phyloP scores from a whole-genome alignment of 768 basidiomycete genomes.

The Inosperma sp. region DNA sequence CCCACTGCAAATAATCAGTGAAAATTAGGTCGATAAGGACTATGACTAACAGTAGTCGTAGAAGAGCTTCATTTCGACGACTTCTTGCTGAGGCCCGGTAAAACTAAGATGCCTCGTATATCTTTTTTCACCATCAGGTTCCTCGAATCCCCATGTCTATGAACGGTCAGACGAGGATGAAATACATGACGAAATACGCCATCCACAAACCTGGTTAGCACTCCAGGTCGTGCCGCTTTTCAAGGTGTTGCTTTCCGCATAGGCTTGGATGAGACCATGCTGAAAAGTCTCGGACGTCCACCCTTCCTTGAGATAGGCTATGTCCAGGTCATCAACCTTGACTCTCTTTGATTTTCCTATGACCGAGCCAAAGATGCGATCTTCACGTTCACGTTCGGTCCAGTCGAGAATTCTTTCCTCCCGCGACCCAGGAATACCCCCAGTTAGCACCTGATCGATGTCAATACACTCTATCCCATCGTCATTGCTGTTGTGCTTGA shows the following conservation, averaged over 20 bases:
- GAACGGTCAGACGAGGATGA: background rate
- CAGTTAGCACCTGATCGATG: conserved; percentile 59
- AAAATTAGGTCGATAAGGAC: background rate
- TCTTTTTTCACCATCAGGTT: conserved; percentile 52
- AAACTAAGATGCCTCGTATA: conserved; percentile 61
- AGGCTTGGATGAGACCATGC: conserved; percentile 41
- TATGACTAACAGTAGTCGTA: conserved; percentile 62
- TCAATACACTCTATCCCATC: conserved; percentile 59
- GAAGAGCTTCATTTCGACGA: conserved; percentile 51
- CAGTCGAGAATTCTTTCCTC: conserved; percentile 59
- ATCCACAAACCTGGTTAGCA: conserved; percentile 51
- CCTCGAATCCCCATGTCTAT: conserved; percentile 64
- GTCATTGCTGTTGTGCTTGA: conserved; percentile 65
- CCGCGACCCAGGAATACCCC: conserved; percentile 52
- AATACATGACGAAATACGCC: background rate
- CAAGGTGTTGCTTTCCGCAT: conserved; percentile 52
- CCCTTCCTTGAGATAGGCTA: conserved; percentile 38
- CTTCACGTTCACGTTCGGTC: conserved; percentile 47
- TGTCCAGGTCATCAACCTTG: conserved; percentile 42
- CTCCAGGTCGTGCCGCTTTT: conserved; percentile 59
- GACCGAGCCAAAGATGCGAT: conserved; percentile 59
- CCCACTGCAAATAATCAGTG: background rate
- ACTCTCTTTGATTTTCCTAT: conserved; percentile 51
- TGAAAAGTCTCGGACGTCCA: conserved; percentile 41
- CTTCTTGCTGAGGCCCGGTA: conserved; percentile 53